Conservation (phyloP, 805 yeast species). For the Pichia ethanolica region DNA sequence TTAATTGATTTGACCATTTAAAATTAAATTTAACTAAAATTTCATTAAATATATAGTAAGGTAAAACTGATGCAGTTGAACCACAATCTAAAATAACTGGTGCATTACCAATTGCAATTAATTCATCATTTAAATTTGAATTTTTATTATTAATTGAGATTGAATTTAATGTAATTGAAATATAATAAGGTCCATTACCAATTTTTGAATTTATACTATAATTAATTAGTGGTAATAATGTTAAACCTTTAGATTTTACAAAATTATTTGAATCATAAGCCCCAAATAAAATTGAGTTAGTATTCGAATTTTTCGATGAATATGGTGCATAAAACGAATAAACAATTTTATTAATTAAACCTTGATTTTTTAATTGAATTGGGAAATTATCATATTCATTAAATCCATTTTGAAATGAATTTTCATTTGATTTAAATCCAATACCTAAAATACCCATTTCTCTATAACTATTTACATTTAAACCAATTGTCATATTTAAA, state of each 20-base stretch:
- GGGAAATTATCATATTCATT: conserved; percentile 55
- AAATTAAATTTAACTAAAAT: conserved; percentile 32
- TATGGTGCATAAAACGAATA: conserved; percentile 43
- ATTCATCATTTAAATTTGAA: conserved; percentile 9
- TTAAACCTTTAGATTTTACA: conserved; percentile 39
- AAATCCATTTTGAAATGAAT: conserved; percentile 30
- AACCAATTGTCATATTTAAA: conserved; percentile 52
- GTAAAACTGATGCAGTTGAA: conserved; percentile 39
- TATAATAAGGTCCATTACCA: conserved; percentile 24
- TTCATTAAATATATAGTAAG: conserved; percentile 24
- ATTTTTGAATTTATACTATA: conserved; percentile 23
- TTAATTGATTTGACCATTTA: conserved; percentile 29
- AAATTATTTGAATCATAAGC: conserved; percentile 47
- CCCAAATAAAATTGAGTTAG: conserved; percentile 46
- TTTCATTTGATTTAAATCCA: conserved; percentile 60
- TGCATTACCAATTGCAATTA: conserved; percentile 15
- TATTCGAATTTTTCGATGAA: conserved; percentile 15
- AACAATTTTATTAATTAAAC: conserved; percentile 42
- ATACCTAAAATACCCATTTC: conserved; percentile 62
- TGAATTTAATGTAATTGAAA: conserved; percentile 39
- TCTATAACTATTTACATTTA: conserved; percentile 51
- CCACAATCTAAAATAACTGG: conserved; percentile 47
- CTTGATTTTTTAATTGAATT: conserved; percentile 42
- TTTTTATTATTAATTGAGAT: conserved; percentile 17
- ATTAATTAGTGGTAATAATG: conserved; percentile 12